phyloP scores from a whole-genome alignment of 2,329 filamentous ascomycete species.

The Colletotrichum sp. region DNA sequence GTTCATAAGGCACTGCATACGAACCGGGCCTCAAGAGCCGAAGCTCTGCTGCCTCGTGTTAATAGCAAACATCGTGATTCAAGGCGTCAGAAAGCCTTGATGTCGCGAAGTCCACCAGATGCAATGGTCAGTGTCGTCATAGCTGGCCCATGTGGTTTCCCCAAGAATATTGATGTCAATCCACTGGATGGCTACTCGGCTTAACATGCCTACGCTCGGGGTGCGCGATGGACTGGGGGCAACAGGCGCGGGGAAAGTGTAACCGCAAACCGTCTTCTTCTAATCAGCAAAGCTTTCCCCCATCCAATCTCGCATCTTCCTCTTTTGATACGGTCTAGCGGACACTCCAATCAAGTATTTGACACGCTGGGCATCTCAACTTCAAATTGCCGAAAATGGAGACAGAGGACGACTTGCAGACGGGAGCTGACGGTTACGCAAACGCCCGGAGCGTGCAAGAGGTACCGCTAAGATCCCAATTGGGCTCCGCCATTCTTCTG shows the following conservation, averaged over 20 bases:
- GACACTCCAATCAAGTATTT: background rate
- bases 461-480: background rate
- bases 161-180: background rate
- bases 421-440: slow-evolving; percentile 3
- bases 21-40: background rate
- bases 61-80: background rate
- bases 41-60: background rate
- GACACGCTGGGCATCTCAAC: slow-evolving; percentile 3
- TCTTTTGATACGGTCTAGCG: background rate
- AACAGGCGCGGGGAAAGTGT: background rate
- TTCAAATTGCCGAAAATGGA: background rate
- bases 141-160: background rate
- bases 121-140: background rate
- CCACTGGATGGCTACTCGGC: background rate
- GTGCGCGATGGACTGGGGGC: background rate
- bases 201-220: background rate
- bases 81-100: background rate
- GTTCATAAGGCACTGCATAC: background rate
- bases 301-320: background rate
- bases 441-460: background rate
- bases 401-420: background rate
- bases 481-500: slow-evolving; percentile 15
- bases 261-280: background rate
- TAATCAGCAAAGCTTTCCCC: background rate
- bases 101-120: background rate